Evolutionary conservation across 805 yeast genomes (phyloP).

Genomic region (Yamadazyma paraphyllophila): DNA sequence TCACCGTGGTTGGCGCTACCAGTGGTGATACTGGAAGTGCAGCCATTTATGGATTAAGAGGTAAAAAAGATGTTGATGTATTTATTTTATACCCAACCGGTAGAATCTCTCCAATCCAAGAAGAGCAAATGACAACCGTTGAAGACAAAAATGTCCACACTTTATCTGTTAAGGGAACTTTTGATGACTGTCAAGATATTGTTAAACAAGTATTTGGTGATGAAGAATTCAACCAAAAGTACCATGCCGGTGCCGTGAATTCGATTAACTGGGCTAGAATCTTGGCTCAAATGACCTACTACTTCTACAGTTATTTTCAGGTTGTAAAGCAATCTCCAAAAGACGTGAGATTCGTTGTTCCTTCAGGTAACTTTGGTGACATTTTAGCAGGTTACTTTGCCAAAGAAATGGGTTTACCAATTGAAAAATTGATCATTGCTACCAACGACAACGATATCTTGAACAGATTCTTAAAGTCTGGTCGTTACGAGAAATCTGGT

Average conservation of each 20-base stretch:
- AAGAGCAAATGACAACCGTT: slow-evolving; percentile 97
- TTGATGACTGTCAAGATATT: slow-evolving; percentile 97
- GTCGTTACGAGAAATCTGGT: slow-evolving; percentile 73
- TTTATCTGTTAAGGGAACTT: slow-evolving; percentile 90
- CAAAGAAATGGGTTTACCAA: slow-evolving; percentile 91
- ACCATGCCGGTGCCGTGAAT: slow-evolving; percentile 96
- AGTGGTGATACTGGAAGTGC: slow-evolving; percentile 99
- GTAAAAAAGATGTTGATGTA: slow-evolving; percentile 96
- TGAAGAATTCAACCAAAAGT: slow-evolving; percentile 76
- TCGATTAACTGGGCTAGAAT: slow-evolving; percentile 99
- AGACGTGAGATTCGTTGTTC: slow-evolving; percentile 83
- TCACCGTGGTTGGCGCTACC: slow-evolving; percentile 98
- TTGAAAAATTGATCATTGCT: slow-evolving; percentile 83
- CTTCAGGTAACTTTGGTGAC: slow-evolving; percentile 98
- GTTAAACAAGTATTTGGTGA: slow-evolving; percentile 94
- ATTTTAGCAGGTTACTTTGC: slow-evolving; percentile 96
- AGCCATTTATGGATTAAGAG: slow-evolving; percentile 95
- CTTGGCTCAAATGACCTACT: slow-evolving; percentile 95
- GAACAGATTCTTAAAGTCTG: slow-evolving; percentile 86
- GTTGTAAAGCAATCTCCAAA: slow-evolving; percentile 38
- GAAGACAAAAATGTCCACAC: slow-evolving; percentile 92
- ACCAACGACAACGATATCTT: slow-evolving; percentile 95
- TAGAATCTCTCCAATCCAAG: slow-evolving; percentile 96
- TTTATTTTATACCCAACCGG: slow-evolving; percentile 97
- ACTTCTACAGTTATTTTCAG: slow-evolving; percentile 88